phyloP scores from a whole-genome alignment of 768 basidiomycete species.

The Gymnopilus dilepis region DNA sequence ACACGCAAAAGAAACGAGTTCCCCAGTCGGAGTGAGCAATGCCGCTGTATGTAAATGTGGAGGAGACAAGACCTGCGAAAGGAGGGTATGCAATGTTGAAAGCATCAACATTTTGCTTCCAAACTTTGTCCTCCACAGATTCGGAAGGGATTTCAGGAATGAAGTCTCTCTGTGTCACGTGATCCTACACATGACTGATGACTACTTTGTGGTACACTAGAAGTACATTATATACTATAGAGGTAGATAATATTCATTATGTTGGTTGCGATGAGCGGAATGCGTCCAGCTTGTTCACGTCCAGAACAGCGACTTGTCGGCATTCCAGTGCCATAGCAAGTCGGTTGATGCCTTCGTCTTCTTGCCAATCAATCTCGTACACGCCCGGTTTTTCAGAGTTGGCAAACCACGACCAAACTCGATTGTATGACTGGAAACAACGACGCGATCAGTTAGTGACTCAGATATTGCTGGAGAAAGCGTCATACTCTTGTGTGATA shows the following conservation, averaged over 20 bases:
- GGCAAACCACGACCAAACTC: slow-evolving; percentile 69
- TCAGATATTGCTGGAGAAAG: slow-evolving; percentile 14
- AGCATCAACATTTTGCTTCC: slow-evolving; percentile 67
- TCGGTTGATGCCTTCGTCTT: slow-evolving; percentile 54
- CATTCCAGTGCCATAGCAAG: slow-evolving; percentile 75
- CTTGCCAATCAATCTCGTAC: slow-evolving; percentile 81
- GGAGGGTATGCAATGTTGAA: slow-evolving; percentile 66
- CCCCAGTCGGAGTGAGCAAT: slow-evolving; percentile 74
- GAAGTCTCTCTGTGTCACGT: slow-evolving; percentile 20
- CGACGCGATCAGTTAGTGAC: slow-evolving; percentile 9
- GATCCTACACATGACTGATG: background rate
- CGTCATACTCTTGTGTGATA: slow-evolving; percentile 67
- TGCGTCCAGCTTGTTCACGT: slow-evolving; percentile 51
- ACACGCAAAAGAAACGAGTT: slow-evolving; percentile 70
- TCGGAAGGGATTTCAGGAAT: background rate
- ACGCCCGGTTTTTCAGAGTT: slow-evolving; percentile 64
- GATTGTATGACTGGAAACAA: slow-evolving; percentile 44
- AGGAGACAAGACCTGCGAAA: slow-evolving; percentile 64
- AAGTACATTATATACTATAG: background rate
- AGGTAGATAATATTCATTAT: background rate
- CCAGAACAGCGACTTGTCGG: slow-evolving; percentile 69
- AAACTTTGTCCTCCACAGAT: background rate
- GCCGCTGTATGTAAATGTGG: slow-evolving; percentile 73
- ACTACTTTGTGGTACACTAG: background rate
- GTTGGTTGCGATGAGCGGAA: slow-evolving; percentile 12